phyloP scores from a whole-genome alignment of 495 filamentous ascomycete genomes.

The Cercophora samala region DNA sequence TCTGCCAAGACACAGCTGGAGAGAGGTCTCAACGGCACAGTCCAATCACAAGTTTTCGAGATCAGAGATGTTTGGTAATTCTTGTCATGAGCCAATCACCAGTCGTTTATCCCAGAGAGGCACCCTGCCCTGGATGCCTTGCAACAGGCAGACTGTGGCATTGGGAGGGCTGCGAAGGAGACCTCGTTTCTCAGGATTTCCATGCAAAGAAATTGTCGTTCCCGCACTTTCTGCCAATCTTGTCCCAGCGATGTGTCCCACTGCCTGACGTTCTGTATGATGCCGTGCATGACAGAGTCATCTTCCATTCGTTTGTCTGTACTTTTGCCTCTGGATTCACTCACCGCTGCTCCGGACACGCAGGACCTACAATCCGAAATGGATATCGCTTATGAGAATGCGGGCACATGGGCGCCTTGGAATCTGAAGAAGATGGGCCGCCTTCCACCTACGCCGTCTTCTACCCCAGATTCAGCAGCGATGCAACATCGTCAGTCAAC shows the following conservation, averaged over 20 bases:
- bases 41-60: not conserved
- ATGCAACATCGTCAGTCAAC: conserved; percentile 4
- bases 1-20: not conserved
- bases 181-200: not conserved
- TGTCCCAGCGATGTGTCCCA: not conserved
- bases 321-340: too few species aligned
- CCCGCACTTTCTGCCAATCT: conserved; percentile 4
- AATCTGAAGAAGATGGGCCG: not conserved
- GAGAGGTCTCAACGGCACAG: not conserved
- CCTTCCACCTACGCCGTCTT: not conserved
- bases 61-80: not conserved
- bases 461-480: not conserved
- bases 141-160: conserved; percentile 1
- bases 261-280: conserved; percentile 1
- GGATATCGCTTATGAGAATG: not conserved
- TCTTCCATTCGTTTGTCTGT: not conserved
- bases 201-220: not conserved
- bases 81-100: conserved; percentile 8
- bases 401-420: not conserved
- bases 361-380: not conserved
- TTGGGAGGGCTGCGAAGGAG: too few species aligned
- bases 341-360: not conserved
- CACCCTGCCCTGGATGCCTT: not conserved
- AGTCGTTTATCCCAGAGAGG: not conserved
- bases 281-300: not conserved